Conservation (phyloP, 345 rosid species). For the Litchi chinensis region DNA sequence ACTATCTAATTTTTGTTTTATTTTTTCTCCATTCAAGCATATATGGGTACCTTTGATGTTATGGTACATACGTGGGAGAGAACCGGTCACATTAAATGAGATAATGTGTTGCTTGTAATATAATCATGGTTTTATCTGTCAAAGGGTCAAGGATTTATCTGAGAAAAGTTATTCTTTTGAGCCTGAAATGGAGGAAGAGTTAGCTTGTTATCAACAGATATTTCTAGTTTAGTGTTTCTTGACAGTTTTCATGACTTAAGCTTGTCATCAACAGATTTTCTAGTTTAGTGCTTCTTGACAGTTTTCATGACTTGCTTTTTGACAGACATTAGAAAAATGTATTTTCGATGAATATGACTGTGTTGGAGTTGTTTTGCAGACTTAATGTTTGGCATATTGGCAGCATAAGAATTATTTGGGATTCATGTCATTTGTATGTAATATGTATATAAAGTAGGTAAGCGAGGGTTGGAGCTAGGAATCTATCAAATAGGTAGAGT, state of each 20-base stretch:
- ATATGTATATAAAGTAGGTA: neutral
- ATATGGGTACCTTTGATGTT: neutral
- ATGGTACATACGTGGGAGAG: neutral
- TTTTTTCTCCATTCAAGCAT: constrained; percentile 1
- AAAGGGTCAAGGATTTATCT: neutral
- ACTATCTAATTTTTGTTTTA: constrained; percentile 32
- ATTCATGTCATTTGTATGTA: no score
- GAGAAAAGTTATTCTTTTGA: neutral
- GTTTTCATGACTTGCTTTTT: neutral
- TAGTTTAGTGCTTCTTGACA: neutral
- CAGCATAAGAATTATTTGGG: neutral
- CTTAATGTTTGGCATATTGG: neutral
- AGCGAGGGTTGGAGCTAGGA: neutral
- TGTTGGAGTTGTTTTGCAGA: neutral
- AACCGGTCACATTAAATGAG: neutral
- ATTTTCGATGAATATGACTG: neutral
- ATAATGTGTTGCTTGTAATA: neutral
- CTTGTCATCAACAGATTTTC: neutral
- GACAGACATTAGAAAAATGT: neutral
- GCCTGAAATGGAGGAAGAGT: neutral
- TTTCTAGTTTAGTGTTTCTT: neutral
- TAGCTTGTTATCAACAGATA: neutral
- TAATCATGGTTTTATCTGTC: neutral
- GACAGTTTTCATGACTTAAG: neutral
- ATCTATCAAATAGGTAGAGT: constrained; percentile 8